These are phyloP conservation scores for Kwoniella dendrophila DNA, from an alignment of 768 basidiomycete genomes.

Conservation along the genomic window DNA sequence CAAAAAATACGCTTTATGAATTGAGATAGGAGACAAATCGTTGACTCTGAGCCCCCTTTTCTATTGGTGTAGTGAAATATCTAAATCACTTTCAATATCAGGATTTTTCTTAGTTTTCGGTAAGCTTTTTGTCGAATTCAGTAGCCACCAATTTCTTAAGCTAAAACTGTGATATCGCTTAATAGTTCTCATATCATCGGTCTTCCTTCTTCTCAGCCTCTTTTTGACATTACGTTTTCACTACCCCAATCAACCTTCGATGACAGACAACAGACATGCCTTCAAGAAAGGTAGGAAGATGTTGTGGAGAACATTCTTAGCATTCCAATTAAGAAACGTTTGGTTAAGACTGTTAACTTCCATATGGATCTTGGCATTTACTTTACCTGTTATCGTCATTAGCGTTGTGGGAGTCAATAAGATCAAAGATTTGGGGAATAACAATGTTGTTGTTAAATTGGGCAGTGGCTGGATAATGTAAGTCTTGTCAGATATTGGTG, in stretches of 20 bases:
- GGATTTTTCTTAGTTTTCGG: slow-evolving; percentile 24
- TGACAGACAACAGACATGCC: background rate
- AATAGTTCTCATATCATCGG: background rate
- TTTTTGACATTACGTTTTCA: slow-evolving; percentile 1
- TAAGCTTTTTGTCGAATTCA: slow-evolving; percentile 2
- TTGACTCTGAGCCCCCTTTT: too few species aligned
- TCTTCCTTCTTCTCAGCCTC: background rate
- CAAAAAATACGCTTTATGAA: too few species aligned
- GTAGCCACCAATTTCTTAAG: too few species aligned
- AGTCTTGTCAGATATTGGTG: too few species aligned
- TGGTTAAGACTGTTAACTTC: background rate
- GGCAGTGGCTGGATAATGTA: slow-evolving; percentile 15
- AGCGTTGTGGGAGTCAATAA: background rate
- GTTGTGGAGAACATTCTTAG: background rate
- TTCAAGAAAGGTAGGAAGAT: background rate
- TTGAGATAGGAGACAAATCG: too few species aligned
- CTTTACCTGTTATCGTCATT: slow-evolving; percentile 6
- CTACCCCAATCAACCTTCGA: slow-evolving; percentile 9
- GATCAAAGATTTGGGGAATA: background rate
- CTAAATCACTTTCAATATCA: slow-evolving; percentile 23
- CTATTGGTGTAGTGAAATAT: slow-evolving; percentile 7
- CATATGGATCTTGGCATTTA: background rate
- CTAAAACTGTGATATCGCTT: too few species aligned
- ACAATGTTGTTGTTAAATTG: background rate
- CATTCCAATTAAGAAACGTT: background rate